These are phyloP conservation scores for Magnaporthiopsis poae DNA, from an alignment of 2,329 filamentous ascomycete genomes.

Conservation along the genomic window DNA sequence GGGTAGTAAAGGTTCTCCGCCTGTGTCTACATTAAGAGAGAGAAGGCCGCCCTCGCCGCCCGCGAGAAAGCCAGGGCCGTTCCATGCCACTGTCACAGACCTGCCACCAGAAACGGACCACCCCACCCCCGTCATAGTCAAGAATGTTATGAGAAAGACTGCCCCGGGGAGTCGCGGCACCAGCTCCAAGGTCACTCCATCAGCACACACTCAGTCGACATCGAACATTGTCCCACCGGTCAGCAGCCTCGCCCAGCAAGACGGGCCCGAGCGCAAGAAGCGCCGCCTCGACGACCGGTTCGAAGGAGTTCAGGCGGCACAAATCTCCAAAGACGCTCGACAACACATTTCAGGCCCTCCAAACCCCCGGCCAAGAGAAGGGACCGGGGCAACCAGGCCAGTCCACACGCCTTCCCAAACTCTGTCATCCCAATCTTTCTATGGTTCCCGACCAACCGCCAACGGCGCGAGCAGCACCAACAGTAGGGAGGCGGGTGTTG, in stretches of 20 bases:
- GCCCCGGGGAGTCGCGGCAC: neutral
- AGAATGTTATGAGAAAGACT: constrained; percentile 4
- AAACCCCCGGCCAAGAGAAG: neutral
- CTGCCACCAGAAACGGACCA: neutral
- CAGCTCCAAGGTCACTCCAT: neutral
- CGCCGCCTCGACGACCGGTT: neutral
- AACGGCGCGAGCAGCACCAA: neutral
- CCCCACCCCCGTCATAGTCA: neutral
- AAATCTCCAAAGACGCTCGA: neutral
- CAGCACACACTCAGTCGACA: neutral
- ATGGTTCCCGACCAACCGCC: neutral
- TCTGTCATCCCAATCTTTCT: neutral
- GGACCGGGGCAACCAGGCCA: neutral
- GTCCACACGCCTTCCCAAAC: neutral
- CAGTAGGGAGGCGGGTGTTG: neutral
- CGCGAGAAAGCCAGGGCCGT: neutral
- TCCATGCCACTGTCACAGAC: neutral
- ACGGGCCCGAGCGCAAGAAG: neutral
- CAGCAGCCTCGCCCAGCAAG: neutral
- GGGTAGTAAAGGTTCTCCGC: neutral
- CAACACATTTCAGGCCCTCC: neutral
- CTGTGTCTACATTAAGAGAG: neutral
- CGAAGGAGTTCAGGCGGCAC: neutral
- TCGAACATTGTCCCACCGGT: neutral
- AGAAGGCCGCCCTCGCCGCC: neutral